Evolutionary conservation across 371 early-diverging fungal species (phyloP), one percentile per base, ranked within the genome.

Genomic region (Umbelopsis sp.): DNA sequence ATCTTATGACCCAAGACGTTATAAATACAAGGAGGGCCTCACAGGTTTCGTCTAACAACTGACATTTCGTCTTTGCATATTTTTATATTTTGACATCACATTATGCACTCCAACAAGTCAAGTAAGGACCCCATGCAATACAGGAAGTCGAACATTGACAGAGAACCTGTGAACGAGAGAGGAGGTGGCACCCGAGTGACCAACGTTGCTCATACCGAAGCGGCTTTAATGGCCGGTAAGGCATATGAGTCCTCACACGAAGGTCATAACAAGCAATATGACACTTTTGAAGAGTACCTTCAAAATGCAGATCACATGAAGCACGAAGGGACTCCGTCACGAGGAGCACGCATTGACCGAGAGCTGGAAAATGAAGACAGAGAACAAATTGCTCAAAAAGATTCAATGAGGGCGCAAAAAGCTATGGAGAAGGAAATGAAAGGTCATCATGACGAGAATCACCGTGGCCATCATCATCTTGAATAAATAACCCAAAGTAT

Each of bases 231-330:
- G 57, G 35, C 57, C 14, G 57, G 57, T 18, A 57, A 57, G 35
- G 16, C 57, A 25, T 57, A 57, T 35, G 57, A 57, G 32, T 29
- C 16, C n/a, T 11, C 29, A 18, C 57, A n/a, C 29, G 57, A 57
- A 35, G 57, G 57, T 35, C 57, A 57, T 35, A 57, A 57, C 14
- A 57, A 57, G 57, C 57, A 57, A 35, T 57, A 57, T 35, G 57
- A 57, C 35, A 57, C 57, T 0, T 57, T 14, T n/a, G 12, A 35
- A 35, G 57, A 57, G 16, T 57, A 57, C n/a, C 32, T 57, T 35
- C 9, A 57, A 5, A 57, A 35, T 14, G 57, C 18, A 8, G 18
- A 57, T 29, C 57, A 57, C 35, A 29, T 25, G n/a, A 57, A 57
- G 57, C 57, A 57, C 14, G 57, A 57, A 35, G 57, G 57, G 1